Percentiles rank a stretch among this genome's conserved stretches.
These are phyloP conservation scores for Porodaedalea pini DNA, from an alignment of 1,284 basidiomycete species.

Conservation along the genomic window DNA sequence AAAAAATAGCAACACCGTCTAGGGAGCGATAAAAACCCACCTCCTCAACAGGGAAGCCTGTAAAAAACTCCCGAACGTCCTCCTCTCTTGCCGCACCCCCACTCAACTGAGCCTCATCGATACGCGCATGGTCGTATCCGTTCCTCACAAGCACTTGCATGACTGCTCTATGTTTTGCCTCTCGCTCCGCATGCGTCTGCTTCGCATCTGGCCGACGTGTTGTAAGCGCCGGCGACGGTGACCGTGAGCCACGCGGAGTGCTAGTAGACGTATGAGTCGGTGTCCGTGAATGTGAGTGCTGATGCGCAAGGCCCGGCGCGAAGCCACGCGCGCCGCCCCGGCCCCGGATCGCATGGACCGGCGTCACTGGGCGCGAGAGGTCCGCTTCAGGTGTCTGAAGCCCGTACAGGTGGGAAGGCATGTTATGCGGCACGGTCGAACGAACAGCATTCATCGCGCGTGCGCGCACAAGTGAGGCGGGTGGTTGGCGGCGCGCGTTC, in stretches of 20 bases:
- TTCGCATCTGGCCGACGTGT: conserved; percentile 32
- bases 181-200: conserved; percentile 30
- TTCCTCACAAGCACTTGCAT: conserved; percentile 55
- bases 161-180: conserved; percentile 44
- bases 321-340: neutral
- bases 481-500: conserved; percentile 5
- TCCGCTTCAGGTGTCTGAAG: neutral
- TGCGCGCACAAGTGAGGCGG: conserved; percentile 8
- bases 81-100: conserved; percentile 53
- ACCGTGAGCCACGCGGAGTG: conserved; percentile 35
- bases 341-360: neutral
- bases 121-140: conserved; percentile 59
- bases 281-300: conserved; percentile 3
- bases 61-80: conserved; percentile 58
- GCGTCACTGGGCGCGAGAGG: neutral
- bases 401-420: neutral
- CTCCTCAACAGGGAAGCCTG: conserved; percentile 61
- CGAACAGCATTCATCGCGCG: conserved; percentile 10
- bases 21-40: conserved; percentile 38
- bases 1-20: neutral
- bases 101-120: conserved; percentile 48
- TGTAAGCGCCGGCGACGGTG: conserved; percentile 41
- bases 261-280: conserved; percentile 20
- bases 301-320: neutral
- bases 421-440: conserved; percentile 3